Evolutionary conservation across 306 rosid species (phyloP), one percentile per base, ranked within the genome.

Genomic region (Vigna angularis): DNA sequence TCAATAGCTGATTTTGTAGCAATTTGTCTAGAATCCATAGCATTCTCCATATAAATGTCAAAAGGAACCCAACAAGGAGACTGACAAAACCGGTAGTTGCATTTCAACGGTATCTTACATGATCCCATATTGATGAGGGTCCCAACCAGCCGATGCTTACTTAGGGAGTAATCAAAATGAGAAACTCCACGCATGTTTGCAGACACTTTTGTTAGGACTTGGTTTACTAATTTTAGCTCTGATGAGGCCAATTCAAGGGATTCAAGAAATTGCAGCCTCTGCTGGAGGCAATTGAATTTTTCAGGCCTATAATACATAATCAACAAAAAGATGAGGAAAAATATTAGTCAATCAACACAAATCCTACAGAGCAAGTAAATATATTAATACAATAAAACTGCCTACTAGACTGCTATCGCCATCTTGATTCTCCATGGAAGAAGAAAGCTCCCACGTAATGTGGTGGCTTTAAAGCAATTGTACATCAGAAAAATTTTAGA

Each of bases 31-130:
- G 90, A 89, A 81, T 90, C 94, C 92, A 91, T 88, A 82, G 87
- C 87, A 76, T 88, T 88, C 87, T 91, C 94, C 93, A 91, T 85
- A 74, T 80, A 90, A 73, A 87, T 74, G 85, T 91, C 97, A n/a
- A 89, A 82, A 80, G 89, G 79, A 75, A 88, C 77, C 97, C 97
- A 91, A 63, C 90, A 89, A 79, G 85, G 66, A 80, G 92, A 81
- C 47, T 55, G 84, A 77, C 83, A 79, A 83, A 66, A 82, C 83
- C 79, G 73, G 36, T 78, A 84, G 75, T 76, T 81, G 83, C 69
- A 66, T 75, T 73, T 82, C 74, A 78, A 63, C 40, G 22, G 44
- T 55, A 90, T 67, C 81, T 84, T 86, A 67, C 69, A 63, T 42
- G 89, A 78, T 40, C 84, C 86, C 76, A 59, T 74, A 76, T 82